phyloP scores from a whole-genome alignment of 2,329 filamentous ascomycete genomes.

The Fusarium sp. region DNA sequence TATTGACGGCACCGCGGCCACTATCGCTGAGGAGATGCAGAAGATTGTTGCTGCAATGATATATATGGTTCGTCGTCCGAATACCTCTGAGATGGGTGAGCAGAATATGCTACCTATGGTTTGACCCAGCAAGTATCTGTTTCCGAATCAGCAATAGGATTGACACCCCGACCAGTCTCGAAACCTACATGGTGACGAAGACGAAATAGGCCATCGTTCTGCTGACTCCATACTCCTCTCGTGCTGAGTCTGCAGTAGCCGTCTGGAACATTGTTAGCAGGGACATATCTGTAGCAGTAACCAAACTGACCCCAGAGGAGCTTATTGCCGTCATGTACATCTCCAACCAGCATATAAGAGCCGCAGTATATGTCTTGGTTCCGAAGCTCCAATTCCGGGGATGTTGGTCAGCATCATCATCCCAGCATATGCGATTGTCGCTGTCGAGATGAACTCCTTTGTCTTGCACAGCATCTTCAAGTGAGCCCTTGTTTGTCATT shows the following conservation, averaged over 20 bases:
- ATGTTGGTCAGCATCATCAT: neutral
- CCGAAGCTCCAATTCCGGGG: neutral
- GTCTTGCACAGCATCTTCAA: neutral
- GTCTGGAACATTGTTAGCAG: neutral
- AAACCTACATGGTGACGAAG: neutral
- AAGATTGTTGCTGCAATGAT: neutral
- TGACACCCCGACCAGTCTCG: fast-evolving
- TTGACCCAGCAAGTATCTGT: neutral
- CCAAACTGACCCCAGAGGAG: neutral
- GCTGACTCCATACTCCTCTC: neutral
- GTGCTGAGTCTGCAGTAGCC: neutral
- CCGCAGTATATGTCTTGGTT: neutral
- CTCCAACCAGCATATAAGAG: neutral
- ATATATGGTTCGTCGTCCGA: neutral
- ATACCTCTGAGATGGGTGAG: neutral
- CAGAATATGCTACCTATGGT: neutral
- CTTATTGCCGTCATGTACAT: neutral
- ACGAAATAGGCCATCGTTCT: neutral
- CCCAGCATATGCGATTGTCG: neutral
- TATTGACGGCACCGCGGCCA: neutral
- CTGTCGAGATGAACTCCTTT: neutral
- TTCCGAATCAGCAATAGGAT: fast-evolving
- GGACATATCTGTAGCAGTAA: neutral
- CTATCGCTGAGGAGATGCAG: neutral
- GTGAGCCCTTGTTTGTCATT: neutral